Evolutionary conservation across 257 asterid genomes (phyloP), one percentile per base, ranked within the genome.

Genomic region (Haberlea rhodopensis): DNA sequence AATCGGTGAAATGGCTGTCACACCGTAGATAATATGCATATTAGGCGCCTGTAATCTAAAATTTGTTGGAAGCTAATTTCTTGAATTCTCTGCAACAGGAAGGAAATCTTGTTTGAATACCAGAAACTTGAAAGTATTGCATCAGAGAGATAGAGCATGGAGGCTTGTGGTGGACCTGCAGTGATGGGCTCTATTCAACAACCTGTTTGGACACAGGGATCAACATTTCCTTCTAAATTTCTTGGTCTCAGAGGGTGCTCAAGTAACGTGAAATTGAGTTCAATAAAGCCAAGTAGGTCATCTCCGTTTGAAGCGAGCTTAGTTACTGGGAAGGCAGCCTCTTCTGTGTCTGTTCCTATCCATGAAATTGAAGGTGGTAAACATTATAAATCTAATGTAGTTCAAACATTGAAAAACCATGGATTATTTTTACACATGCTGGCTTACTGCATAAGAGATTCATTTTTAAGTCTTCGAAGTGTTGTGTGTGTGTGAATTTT

Each of bases 301-400:
- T 80, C 96, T 71, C 82, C 63, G 37, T 66, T 87, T 60, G 87
- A 87, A 67, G 90, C 84, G 66, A 81, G 82, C 76, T 65, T 87
- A 68, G 86, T 75, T 72, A 75, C 95, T 2, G 92, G 87, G 73
- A 85, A 73, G 76, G 81, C 84, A 29, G 79, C 85, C 5, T 66
- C 89, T 64, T 82, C 94, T 6, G 79, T 73, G 18, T 72, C 91
- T 60, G 88, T 80, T 55, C 76, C 85, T 7, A 57, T 70, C 9
- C 82, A 82, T 31, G 89, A 85, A 67, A 79, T 65, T 8, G 75
- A 69, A 80, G 90, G 91, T 82, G 71, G 19, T 54, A 48, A 21
- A 29, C 8, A 18, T 54, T 52, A 53, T 15, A 18, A 72, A 52
- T 46, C 27, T 8, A 27, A 24, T 2, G 15, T 13, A 27, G 32